Percentiles rank a stretch among this genome's conserved stretches.
Conservation (phyloP, 2,329 filamentous ascomycete species). For the Exophiala spinifera region DNA sequence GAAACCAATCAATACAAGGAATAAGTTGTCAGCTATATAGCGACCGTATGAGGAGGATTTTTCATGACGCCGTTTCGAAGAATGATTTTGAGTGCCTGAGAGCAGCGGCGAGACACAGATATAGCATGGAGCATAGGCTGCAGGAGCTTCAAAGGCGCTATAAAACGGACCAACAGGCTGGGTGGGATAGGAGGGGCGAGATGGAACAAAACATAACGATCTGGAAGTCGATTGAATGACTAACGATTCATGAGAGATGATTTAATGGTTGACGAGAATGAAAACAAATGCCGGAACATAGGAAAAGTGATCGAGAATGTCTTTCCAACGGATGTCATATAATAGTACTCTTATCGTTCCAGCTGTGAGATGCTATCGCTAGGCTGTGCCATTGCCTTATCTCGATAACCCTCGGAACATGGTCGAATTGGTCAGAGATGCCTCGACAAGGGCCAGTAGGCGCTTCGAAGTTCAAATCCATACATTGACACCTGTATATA, state of each 20-base stretch:
- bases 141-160: slow-evolving; percentile 55
- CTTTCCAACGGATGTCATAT: no score
- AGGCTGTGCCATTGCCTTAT: no score
- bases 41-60: slow-evolving; percentile 71
- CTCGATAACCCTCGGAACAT: no score
- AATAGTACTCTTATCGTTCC: no score
- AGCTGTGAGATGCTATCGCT: no score
- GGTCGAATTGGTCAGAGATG: no score
- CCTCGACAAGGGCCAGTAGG: no score
- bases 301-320: background rate
- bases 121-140: slow-evolving; percentile 58
- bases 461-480: no score
- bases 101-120: slow-evolving; percentile 57
- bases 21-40: slow-evolving; percentile 76
- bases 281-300: background rate
- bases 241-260: slow-evolving; percentile 2
- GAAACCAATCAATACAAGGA: slow-evolving; percentile 29
- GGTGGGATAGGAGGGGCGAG: slow-evolving; percentile 51
- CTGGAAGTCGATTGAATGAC: slow-evolving; percentile 53
- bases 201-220: slow-evolving; percentile 49
- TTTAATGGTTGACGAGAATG: background rate
- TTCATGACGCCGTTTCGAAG: slow-evolving; percentile 62
- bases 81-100: slow-evolving; percentile 67
- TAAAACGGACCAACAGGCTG: slow-evolving; percentile 56
- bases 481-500: no score